phyloP scores from a whole-genome alignment of 2,329 filamentous ascomycete genomes.

The Dactylonectria macrodidyma region DNA sequence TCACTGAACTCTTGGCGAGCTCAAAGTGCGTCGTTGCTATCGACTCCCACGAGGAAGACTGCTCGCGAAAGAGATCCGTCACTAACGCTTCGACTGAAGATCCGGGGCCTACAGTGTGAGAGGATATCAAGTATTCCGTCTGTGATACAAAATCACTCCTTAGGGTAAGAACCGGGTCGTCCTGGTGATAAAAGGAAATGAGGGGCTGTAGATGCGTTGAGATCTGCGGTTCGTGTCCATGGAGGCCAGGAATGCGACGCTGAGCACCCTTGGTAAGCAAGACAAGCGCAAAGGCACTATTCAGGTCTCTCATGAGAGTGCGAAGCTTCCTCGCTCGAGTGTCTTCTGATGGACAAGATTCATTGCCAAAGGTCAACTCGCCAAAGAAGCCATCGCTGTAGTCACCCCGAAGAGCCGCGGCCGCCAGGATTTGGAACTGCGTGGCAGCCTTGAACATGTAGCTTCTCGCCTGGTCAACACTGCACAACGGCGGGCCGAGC shows the following conservation, averaged over 20 bases:
- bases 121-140: conserved; percentile 9
- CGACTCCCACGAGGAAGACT: conserved; percentile 14
- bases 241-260: not conserved
- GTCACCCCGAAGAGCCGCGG: conserved; percentile 8
- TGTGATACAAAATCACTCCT: not conserved
- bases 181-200: conserved; percentile 8
- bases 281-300: conserved; percentile 16
- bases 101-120: not conserved
- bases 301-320: conserved; percentile 11
- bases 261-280: conserved; percentile 11
- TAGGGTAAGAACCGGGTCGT: not conserved
- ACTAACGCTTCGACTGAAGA: conserved; percentile 2
- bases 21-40: conserved; percentile 22
- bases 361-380: conserved; percentile 3
- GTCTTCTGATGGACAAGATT: conserved; percentile 1
- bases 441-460: conserved; percentile 14
- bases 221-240: not conserved
- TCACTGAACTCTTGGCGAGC: conserved; percentile 10
- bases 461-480: conserved; percentile 12
- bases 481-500: conserved; percentile 8
- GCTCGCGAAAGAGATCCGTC: conserved; percentile 19
- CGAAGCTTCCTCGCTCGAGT: conserved; percentile 8
- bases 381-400: conserved; percentile 20
- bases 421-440: conserved; percentile 10
- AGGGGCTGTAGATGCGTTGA: not conserved